phyloP scores from a whole-genome alignment of 2,329 filamentous ascomycete species.

The Aspergillus phoenicis region DNA sequence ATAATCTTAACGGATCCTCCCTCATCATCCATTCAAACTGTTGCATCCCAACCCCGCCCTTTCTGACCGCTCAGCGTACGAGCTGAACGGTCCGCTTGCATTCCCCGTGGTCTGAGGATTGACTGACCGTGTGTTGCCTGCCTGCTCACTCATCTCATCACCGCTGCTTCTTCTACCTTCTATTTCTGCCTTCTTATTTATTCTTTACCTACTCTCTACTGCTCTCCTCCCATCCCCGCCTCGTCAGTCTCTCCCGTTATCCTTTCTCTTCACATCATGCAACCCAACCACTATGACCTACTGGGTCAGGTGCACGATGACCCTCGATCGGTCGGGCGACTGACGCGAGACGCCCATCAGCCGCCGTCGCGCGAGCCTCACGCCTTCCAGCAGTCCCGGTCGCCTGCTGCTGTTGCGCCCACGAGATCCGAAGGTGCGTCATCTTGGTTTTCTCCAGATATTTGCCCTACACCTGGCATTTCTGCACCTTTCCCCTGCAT shows the following conservation, averaged over 20 bases:
- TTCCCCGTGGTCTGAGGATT: slow-evolving; percentile 8
- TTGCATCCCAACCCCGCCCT: slow-evolving; percentile 5
- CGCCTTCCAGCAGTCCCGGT: slow-evolving; percentile 36
- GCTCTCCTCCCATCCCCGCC: slow-evolving; percentile 6
- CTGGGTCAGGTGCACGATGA: slow-evolving; percentile 40
- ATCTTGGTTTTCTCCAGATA: slow-evolving; percentile 11
- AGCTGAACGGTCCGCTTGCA: slow-evolving; percentile 8
- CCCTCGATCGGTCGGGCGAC: slow-evolving; percentile 33
- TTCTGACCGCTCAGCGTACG: slow-evolving; percentile 1
- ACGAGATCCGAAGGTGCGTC: slow-evolving; percentile 49
- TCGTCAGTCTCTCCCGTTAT: slow-evolving; percentile 5
- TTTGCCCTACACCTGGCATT: slow-evolving; percentile 17
- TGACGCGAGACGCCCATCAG: slow-evolving; percentile 39
- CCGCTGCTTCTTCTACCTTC: not conserved
- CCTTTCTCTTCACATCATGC: slow-evolving; percentile 33
- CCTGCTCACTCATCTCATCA: not conserved
- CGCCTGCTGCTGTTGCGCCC: slow-evolving; percentile 36
- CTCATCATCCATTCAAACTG: too few species aligned
- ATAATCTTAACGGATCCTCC: not conserved
- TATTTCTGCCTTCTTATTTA: slow-evolving; percentile 1
- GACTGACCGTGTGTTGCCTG: not conserved
- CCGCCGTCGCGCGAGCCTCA: slow-evolving; percentile 15
- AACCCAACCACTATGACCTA: slow-evolving; percentile 44
- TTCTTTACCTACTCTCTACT: slow-evolving; percentile 9
- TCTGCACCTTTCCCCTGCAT: slow-evolving; percentile 10